Evolutionary conservation across 805 yeast genomes (phyloP), one percentile per base, ranked within the genome.

Genomic region (Metschnikowia proteae): DNA sequence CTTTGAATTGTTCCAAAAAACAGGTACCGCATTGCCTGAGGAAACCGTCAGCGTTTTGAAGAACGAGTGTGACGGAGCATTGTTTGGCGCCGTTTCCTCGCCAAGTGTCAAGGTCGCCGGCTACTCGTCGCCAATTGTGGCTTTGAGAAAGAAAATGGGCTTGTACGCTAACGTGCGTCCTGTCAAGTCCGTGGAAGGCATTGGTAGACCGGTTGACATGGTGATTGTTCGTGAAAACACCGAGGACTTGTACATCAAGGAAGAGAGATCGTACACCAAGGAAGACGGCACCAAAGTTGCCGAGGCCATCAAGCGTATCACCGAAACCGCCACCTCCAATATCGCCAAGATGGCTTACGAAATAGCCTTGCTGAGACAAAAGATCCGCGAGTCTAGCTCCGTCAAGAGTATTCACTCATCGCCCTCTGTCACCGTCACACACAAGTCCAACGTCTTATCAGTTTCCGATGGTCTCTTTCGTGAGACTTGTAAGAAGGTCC

Each of bases 141-240:
- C 98, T n/a, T 78, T 94, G 64, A 86, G 99, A 76, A 94, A 92
- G 81, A 88, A 87, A 70, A 65, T 94, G 70, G 97, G 96, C 6
- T 76, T 94, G 46, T 94, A 87, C 67, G 99, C 99, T 60, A 94
- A 94, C 61, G 97, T 94, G 45, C 86, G 99, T 68, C 99, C 99
- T 3, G 98, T 94, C 59, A 94, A 94, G 73, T 84, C 94, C 45
- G 97, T 91, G 35, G 84, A 80, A 36, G 92, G 91, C 46, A 76
- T 82, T 47, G 91, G 88, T 57, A 83, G 89, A 70, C 91, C 95
- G 33, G 96, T 91, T 44, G 99, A 94, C 68, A 84, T 94, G 89
- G 96, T 94, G 29, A 94, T 94, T 68, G 99, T 94, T 34, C 87
- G 99, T 68, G 99, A 94, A 74, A 94, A 94, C 79, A 94, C 99